Evolutionary conservation across 2,329 filamentous ascomycete species (phyloP).

Genomic region (Fusarium proliferatum): DNA sequence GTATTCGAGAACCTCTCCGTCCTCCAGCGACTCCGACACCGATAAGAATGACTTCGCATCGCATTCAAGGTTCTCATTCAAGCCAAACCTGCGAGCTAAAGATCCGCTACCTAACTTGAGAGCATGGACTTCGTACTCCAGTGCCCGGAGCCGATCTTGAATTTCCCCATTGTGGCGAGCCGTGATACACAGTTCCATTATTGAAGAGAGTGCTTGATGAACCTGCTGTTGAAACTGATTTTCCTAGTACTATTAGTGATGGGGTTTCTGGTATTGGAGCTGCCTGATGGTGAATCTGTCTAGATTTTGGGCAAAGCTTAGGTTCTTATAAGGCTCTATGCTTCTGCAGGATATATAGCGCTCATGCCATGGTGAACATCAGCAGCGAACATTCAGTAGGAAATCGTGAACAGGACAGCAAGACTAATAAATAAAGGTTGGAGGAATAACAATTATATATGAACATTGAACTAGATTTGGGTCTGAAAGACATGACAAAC

Average conservation of each 20-base stretch:
- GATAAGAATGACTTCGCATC: background rate
- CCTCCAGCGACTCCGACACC: background rate
- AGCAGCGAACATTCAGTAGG: background rate
- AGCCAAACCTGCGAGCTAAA: background rate
- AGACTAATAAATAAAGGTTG: fast-evolving
- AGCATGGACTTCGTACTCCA: background rate
- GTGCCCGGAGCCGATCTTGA: background rate
- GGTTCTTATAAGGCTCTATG: fast-evolving
- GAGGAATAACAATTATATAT: background rate
- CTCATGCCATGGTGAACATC: fast-evolving
- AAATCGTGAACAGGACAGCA: fast-evolving
- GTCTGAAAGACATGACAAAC: too few species aligned
- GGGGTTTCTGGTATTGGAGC: fast-evolving
- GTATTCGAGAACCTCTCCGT: background rate
- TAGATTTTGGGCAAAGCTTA: fast-evolving
- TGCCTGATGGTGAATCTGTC: fast-evolving
- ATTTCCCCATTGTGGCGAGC: background rate
- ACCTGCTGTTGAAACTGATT: background rate
- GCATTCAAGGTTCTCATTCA: background rate
- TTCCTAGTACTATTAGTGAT: background rate
- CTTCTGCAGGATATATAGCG: fast-evolving
- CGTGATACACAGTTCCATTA: fast-evolving
- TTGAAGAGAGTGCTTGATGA: too few species aligned
- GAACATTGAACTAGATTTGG: background rate
- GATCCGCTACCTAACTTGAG: background rate